A percentile compares a stretch with the other conserved stretches of the same genome.
These are phyloP conservation scores for Lactarius psammicola DNA, from an alignment of 768 basidiomycete genomes.

Conservation along the genomic window DNA sequence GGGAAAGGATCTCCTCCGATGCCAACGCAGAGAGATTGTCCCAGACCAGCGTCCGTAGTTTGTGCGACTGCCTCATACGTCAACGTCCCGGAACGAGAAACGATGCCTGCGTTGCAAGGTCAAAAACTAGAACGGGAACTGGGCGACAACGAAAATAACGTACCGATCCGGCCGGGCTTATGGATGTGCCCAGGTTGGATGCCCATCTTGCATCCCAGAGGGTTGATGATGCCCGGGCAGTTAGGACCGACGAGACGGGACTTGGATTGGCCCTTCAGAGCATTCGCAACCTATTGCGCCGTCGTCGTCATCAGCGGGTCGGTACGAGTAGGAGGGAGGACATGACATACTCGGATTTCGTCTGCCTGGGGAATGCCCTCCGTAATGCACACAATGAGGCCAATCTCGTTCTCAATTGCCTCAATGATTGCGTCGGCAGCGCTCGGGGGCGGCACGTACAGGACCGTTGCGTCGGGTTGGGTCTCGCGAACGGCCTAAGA, in stretches of 20 bases:
- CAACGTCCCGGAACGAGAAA: conserved; percentile 92
- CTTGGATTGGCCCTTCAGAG: conserved; percentile 89
- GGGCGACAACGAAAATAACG: conserved; percentile 29
- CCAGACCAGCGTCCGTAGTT: conserved; percentile 92
- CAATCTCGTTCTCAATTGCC: conserved; percentile 98
- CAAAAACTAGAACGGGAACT: background rate
- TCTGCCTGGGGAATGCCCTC: conserved; percentile 98
- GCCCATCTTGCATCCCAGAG: conserved; percentile 98
- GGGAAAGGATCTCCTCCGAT: conserved; percentile 98
- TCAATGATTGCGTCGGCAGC: conserved; percentile 98
- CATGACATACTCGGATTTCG: conserved; percentile 74
- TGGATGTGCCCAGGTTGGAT: conserved; percentile 99
- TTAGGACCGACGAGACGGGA: conserved; percentile 98
- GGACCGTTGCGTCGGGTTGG: conserved; percentile 88
- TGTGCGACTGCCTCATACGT: conserved; percentile 99
- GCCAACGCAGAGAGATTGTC: conserved; percentile 94
- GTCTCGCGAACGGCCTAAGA: conserved; percentile 80
- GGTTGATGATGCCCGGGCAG: conserved; percentile 98
- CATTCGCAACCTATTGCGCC: conserved; percentile 76
- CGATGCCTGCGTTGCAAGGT: conserved; percentile 59
- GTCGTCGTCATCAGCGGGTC: background rate
- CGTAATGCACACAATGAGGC: conserved; percentile 96
- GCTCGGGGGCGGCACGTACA: conserved; percentile 96
- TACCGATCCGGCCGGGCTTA: conserved; percentile 93
- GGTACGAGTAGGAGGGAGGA: background rate